Base-by-base conservation (phyloP, 495 filamentous ascomycete genomes). In the Parachaetomium inaequale region DNA sequence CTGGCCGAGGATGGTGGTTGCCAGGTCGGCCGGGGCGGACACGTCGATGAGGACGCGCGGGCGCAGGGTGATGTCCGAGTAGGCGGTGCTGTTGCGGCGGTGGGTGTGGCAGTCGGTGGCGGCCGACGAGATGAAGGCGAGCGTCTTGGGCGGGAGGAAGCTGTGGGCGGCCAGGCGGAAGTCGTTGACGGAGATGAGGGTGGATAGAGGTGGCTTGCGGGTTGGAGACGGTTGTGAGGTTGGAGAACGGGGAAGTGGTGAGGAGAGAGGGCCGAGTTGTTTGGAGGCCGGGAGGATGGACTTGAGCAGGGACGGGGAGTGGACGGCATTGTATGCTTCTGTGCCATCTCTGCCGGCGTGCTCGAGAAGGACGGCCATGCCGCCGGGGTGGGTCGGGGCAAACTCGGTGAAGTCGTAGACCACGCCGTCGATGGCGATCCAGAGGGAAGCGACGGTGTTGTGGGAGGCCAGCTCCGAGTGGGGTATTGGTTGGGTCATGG, bases 111-210 rank as follows among this genome's bases (percentile, higher is more conserved):
- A 74, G 72, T 95, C 91, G 1, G 88, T 93, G 7, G 92, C 89
- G 14, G 90, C 90, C 40, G 87, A 90, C 36, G 88, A 88, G 67
- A 89, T 87, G 75, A 93, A 96, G 0, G 91, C 92, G 84, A 88
- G 90, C 12, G 91, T 83, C 70, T 95, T 95, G 23, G 81, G 77
- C 29, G 79, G 82, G 38, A 88, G 78, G 17, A 81, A 86, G 23
- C 76, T 77, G 7, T 81, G 77, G 3, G 91, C 89, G 3, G 86
- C 85, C 15, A 70, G 32, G 64, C 86, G 82, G 73, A 95, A 93
- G 70, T 95, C 92, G 62, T 91, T 79, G 34, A 83, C 76, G 51
- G 84, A 90, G 67, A 95, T 88, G 47, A 94, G 69, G 21, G 83
- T 84, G 25, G 84, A 74, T 15, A 96, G 76, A 0, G 86, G 85